Evolutionary conservation across 1,284 basidiomycete genomes (phyloP).

Genomic region (Cryptococcus sp.): DNA sequence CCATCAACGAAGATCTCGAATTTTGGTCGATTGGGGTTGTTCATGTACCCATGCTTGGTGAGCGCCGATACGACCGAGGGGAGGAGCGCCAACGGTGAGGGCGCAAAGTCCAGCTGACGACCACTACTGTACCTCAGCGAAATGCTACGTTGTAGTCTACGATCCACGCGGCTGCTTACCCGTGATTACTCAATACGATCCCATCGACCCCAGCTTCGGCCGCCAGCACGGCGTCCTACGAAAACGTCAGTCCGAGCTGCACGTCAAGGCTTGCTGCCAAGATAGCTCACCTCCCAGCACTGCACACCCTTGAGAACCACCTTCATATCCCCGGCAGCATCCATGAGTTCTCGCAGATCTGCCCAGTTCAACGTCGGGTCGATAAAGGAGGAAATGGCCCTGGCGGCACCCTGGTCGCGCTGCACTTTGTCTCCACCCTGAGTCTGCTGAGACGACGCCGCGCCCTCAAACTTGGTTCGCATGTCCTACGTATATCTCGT

Average conservation of each 20-base stretch:
- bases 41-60: constrained; percentile 63
- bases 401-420: constrained; percentile 84
- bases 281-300: constrained; percentile 71
- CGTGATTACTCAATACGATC: constrained; percentile 85
- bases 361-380: constrained; percentile 86
- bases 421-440: constrained; percentile 64
- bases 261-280: not conserved
- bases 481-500: constrained; percentile 67
- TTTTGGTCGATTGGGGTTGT: constrained; percentile 53
- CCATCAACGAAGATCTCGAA: constrained; percentile 92
- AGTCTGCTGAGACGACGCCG: constrained; percentile 68
- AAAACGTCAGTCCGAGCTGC: not conserved
- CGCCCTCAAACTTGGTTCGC: constrained; percentile 91
- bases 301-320: constrained; percentile 91
- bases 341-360: constrained; percentile 84
- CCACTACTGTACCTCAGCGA: constrained; percentile 54
- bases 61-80: constrained; percentile 81
- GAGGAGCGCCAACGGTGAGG: constrained; percentile 85
- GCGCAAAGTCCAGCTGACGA: constrained; percentile 86
- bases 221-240: constrained; percentile 78
- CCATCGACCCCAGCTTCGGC: constrained; percentile 80
- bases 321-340: constrained; percentile 83
- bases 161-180: constrained; percentile 43
- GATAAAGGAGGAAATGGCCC: constrained; percentile 95
- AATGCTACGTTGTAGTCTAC: not conserved